Conservation (phyloP, 306 rosid species). For the Vigna nakashimae region DNA sequence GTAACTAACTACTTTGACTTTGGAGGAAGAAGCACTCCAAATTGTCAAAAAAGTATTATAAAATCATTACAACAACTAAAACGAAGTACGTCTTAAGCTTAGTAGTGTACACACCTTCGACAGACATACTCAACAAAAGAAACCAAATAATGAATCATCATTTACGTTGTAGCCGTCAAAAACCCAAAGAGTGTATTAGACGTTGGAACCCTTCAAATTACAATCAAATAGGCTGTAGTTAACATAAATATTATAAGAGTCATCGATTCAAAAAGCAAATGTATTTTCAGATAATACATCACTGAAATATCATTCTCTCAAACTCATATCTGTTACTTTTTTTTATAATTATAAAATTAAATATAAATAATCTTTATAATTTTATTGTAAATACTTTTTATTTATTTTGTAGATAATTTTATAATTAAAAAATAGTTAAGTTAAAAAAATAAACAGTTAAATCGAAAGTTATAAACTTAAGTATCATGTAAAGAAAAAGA, state of each 20-base stretch:
- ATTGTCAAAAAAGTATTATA: neutral
- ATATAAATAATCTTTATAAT: too few relatives aligned
- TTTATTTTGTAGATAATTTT: too few relatives aligned
- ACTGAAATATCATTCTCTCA: neutral
- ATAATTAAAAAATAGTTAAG: too few relatives aligned
- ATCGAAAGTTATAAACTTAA: too few relatives aligned
- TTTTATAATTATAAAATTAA: too few relatives aligned
- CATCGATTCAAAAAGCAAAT: neutral
- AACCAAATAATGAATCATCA: neutral
- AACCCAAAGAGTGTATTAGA: slow-evolving; percentile 1
- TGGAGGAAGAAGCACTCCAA: neutral
- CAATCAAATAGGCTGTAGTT: neutral
- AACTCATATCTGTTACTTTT: neutral
- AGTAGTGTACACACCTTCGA: neutral
- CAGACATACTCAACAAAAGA: neutral
- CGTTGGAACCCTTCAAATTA: slow-evolving; percentile 4
- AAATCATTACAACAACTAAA: neutral
- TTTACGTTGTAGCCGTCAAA: neutral
- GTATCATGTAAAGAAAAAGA: too few relatives aligned
- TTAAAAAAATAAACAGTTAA: too few relatives aligned
- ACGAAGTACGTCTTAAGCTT: neutral
- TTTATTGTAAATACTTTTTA: too few relatives aligned
- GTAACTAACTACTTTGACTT: too few relatives aligned
- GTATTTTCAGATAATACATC: neutral
- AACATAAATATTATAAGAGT: neutral